Evolutionary conservation across 2,329 filamentous ascomycete species (phyloP), one percentile per base, ranked within the genome.

Genomic region (Knufia fluminis): DNA sequence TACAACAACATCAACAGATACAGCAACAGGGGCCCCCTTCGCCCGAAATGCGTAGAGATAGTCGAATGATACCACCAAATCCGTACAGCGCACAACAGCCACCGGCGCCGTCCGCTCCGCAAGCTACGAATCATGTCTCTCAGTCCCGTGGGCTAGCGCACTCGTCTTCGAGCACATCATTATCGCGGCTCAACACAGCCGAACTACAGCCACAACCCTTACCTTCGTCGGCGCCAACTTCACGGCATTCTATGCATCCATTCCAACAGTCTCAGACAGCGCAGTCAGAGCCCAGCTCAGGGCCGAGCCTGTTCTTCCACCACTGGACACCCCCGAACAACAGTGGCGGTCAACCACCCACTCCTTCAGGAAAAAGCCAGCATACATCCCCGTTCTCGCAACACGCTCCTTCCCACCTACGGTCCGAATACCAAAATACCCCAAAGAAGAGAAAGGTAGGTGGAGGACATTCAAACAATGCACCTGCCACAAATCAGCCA

Each of bases 261-360:
- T 77, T 73, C 61, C 73, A 71, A 60, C 76, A 69, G 62, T 66
- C 68, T 33, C 75, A 79, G 48, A 68, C 71, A 6, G 67, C 73
- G 33, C 64, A 68, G 40, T 75, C 77, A 52, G 79, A 82, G 59
- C 68, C 78, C 39, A 73, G 82, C 55, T 76, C 80, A 16, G 86
- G 85, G 35, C 81, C 84, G 0, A 85, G 83, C 19, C 85, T 94
- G 42, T 92, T 87, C 66, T 95, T 95, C 64, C 87, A 94, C 62
- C 87, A 94, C 64, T 95, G 89, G 88, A 85, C 91, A 52, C 89
- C 89, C 40, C 89, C 89, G 12, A 77, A 54, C 77, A 85, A 66
- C 72, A 74, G 55, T 75, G 73, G 77, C 50, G 79, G 80, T 60
- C 82, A 85, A 63, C 83, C 85, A 53, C 78, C 78, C 61, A 85